Percentiles rank a stretch among this genome's conserved stretches.
These are phyloP conservation scores for Senna tora DNA, from an alignment of 306 rosid species.

Conservation along the genomic window DNA sequence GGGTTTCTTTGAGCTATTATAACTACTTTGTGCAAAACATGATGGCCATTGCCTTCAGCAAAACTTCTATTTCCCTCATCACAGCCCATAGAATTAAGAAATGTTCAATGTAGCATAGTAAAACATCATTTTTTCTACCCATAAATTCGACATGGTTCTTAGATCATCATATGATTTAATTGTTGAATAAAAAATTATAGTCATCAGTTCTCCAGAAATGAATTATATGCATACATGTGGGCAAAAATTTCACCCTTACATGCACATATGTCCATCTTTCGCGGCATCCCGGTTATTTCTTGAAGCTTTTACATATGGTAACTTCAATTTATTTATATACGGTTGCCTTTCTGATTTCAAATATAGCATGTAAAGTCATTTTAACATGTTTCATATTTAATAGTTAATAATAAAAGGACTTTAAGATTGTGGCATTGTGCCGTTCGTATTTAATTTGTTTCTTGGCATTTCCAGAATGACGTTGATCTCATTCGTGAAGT, in stretches of 20 bases:
- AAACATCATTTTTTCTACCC: not conserved
- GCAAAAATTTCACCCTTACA: not conserved
- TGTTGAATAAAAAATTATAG: not conserved
- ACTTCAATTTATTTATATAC: not conserved
- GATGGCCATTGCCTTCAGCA: not conserved
- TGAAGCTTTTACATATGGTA: not conserved
- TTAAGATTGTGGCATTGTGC: constrained; percentile 29
- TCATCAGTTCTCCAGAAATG: not conserved
- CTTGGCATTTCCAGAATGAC: constrained; percentile 62
- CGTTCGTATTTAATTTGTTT: constrained; percentile 29
- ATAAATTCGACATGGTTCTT: not conserved
- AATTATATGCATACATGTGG: not conserved
- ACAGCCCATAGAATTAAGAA: not conserved
- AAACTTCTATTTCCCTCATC: not conserved
- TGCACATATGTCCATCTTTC: not conserved
- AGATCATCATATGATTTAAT: not conserved
- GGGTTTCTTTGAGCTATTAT: constrained; percentile 8
- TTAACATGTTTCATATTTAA: not conserved
- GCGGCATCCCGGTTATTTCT: not conserved
- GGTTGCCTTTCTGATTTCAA: no score
- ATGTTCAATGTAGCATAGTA: not conserved
- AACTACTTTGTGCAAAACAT: not conserved
- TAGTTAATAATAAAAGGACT: not conserved
- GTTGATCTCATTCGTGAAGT: constrained; percentile 69
- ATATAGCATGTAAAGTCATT: not conserved